Evolutionary conservation across 2,329 filamentous ascomycete species (phyloP).

Genomic region (Paecilomyces sp.): DNA sequence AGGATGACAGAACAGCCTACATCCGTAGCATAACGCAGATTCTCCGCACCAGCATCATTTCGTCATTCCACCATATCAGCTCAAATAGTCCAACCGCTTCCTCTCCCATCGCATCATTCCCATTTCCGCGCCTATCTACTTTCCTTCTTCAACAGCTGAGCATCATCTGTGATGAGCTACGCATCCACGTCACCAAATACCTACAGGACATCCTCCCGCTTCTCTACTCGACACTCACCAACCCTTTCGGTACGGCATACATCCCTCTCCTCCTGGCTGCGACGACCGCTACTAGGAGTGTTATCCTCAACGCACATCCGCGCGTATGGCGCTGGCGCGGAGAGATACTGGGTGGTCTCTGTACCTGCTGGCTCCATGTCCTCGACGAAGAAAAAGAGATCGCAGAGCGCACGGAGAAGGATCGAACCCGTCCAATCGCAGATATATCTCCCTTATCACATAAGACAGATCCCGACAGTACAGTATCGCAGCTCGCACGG

Average conservation of each 20-base stretch:
- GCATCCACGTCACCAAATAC: constrained; percentile 31
- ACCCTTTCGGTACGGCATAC: constrained; percentile 58
- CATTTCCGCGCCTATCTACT: constrained; percentile 43
- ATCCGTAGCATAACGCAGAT: constrained; percentile 17
- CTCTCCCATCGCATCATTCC: constrained; percentile 38
- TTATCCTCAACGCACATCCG: constrained; percentile 63
- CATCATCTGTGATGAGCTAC: constrained; percentile 21
- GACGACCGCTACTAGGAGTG: constrained; percentile 46
- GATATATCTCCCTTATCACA: not conserved
- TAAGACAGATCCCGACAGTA: not conserved
- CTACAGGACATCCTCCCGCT: constrained; percentile 60
- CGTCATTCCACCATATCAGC: constrained; percentile 40
- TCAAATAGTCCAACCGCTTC: constrained; percentile 37
- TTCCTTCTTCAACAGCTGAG: constrained; percentile 27
- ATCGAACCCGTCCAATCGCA: not conserved
- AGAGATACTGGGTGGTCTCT: constrained; percentile 57
- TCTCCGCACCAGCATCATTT: constrained; percentile 27
- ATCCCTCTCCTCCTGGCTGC: constrained; percentile 49
- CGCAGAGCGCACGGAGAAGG: not conserved
- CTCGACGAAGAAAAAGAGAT: constrained; percentile 25
- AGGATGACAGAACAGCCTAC: constrained; percentile 15
- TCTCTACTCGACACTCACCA: constrained; percentile 56
- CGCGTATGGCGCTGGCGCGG: constrained; percentile 56
- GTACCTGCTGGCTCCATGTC: constrained; percentile 56
- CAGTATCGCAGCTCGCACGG: constrained; percentile 6